These are phyloP conservation scores for Fusarium graminum DNA, from an alignment of 2,329 filamentous ascomycete species.

Conservation along the genomic window DNA sequence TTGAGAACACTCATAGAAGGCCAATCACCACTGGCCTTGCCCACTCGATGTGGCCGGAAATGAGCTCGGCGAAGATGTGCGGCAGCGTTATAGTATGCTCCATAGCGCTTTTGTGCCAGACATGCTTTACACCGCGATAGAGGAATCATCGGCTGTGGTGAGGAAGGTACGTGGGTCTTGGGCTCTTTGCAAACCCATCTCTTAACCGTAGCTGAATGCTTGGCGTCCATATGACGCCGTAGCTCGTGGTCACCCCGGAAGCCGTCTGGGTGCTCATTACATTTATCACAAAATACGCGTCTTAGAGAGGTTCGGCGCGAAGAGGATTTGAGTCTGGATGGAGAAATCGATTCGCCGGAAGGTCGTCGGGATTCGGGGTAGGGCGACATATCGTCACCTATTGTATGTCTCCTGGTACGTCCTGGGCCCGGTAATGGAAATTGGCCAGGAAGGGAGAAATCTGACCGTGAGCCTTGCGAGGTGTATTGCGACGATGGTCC, in stretches of 20 bases:
- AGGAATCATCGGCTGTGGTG: conserved; percentile 64
- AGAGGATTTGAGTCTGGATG: conserved; percentile 54
- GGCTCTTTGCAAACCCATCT: conserved; percentile 70
- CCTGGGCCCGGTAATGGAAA: conserved; percentile 29
- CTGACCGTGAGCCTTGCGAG: conserved; percentile 26
- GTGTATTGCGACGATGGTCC: conserved; percentile 36
- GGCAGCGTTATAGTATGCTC: conserved; percentile 71
- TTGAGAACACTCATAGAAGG: conserved; percentile 69
- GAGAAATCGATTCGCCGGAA: conserved; percentile 60
- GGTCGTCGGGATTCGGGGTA: conserved; percentile 45
- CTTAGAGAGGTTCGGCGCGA: conserved; percentile 71
- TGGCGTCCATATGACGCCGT: conserved; percentile 73
- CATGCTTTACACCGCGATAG: conserved; percentile 69
- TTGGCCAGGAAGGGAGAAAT: conserved; percentile 31
- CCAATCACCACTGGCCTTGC: conserved; percentile 70
- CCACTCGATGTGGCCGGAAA: conserved; percentile 67
- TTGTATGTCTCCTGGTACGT: conserved; percentile 44
- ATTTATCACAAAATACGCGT: conserved; percentile 82
- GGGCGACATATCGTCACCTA: conserved; percentile 44
- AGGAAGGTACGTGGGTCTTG: conserved; percentile 52
- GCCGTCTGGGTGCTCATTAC: conserved; percentile 84
- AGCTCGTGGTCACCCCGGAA: conserved; percentile 93
- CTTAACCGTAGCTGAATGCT: conserved; percentile 67
- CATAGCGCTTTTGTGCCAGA: conserved; percentile 68
- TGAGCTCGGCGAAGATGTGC: conserved; percentile 70